A percentile compares a stretch with the other conserved stretches of the same genome.
phyloP scores from a whole-genome alignment of 768 basidiomycete genomes.

The Asterophora lycoperdoides region DNA sequence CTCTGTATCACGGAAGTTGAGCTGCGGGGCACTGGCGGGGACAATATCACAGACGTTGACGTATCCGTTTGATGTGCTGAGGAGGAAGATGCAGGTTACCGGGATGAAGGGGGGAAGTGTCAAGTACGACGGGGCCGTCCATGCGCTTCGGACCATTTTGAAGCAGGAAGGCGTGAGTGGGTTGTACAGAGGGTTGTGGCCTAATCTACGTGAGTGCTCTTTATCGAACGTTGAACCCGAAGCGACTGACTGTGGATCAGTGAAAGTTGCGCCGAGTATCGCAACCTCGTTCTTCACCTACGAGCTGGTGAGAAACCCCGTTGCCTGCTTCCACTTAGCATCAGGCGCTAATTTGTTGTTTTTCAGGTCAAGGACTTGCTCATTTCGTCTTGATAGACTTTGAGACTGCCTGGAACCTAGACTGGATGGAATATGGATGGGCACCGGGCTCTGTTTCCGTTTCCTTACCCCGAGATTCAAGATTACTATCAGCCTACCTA shows the following conservation, averaged over 20 bases:
- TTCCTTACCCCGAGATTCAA: background rate
- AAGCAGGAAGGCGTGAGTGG: constrained; percentile 71
- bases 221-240: constrained; percentile 1
- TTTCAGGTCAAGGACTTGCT: constrained; percentile 32
- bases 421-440: constrained; percentile 9
- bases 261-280: constrained; percentile 89
- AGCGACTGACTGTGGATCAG: constrained; percentile 31
- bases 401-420: constrained; percentile 4
- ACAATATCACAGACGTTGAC: constrained; percentile 91
- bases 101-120: constrained; percentile 65
- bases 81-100: constrained; percentile 93
- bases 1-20: constrained; percentile 62
- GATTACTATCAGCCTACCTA: constrained; percentile 4
- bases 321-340: background rate
- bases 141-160: constrained; percentile 68
- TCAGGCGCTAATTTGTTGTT: constrained; percentile 5
- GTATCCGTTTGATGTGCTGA: constrained; percentile 92
- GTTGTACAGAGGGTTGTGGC: constrained; percentile 85
- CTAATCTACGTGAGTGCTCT: constrained; percentile 68
- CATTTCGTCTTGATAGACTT: constrained; percentile 22
- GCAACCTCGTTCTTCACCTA: constrained; percentile 85
- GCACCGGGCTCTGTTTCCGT: too few species aligned
- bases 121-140: constrained; percentile 77
- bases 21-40: constrained; percentile 82
- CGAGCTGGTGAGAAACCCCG: constrained; percentile 44